Base-by-base conservation (phyloP, 805 yeast species). In the Candida sithepensis region DNA sequence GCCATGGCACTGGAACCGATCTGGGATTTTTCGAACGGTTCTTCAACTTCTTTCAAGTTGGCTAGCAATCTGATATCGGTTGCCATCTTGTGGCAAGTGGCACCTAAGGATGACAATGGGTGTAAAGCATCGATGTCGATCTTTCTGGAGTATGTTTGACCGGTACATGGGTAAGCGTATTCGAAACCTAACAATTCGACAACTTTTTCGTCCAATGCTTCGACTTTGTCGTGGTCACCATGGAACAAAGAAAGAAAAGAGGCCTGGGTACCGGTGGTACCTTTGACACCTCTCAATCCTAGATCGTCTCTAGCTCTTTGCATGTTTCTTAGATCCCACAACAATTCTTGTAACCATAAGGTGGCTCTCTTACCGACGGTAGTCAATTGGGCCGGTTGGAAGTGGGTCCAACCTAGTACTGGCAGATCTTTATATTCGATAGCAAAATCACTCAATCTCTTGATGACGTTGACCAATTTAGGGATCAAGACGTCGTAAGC, bases 1-100 rank as follows among this genome's bases (percentile, higher is more conserved):
- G 99, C 99, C 99, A 94, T 94, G 39, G 99, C 99, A 47, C 89
- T 80, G 12, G 97, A 90, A 38, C 99, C 99, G 64, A 94, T 94
- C 77, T 94, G 99, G n/a, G 91, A 82, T 73, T 88, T 88, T 76
- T 94, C 99, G 66, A 94, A 94, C 24, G 99, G 99, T 72, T 94
- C 99, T 74, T 94, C 99, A 56, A 94, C 73, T 75, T 94, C 99
- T 74, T 94, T 94, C 74, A 94, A 80, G 72, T 94, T 90, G 53
- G 99, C 99, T 61, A 94, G 79, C 63, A 94, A 77, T 71, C 99
- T 84, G 61, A 94, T 84, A 67, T 94, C 99, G 47, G 99, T 94
- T 49, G 97, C 98, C 79, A 94, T 84, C 76, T 94, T 94, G 74
- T 94, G 99, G 48, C 96, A 91, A 52, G 96, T 77, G 47, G 97